Conservation (phyloP, 352 stramenopile genomes). For the Phytopythium cucurbitacearum region DNA sequence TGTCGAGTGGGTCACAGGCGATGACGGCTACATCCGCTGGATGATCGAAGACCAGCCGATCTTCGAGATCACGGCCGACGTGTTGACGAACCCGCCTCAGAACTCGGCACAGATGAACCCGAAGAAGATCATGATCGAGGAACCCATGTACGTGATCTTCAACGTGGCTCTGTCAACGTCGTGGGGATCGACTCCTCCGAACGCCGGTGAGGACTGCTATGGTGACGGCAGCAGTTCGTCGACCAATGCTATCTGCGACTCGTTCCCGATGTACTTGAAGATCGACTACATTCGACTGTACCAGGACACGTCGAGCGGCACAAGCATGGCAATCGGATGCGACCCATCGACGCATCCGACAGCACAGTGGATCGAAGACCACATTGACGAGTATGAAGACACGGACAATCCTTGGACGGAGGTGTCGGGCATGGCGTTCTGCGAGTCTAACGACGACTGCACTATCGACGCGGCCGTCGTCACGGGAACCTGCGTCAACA, state of each 20-base stretch:
- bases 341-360: slow-evolving; percentile 55
- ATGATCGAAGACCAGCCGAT: slow-evolving; percentile 81
- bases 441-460: slow-evolving; percentile 37
- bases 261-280: slow-evolving; percentile 63
- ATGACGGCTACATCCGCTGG: slow-evolving; percentile 53
- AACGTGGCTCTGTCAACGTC: slow-evolving; percentile 91
- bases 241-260: slow-evolving; percentile 42
- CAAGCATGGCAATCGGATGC: slow-evolving; percentile 40
- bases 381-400: slow-evolving; percentile 57
- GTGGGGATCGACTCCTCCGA: slow-evolving; percentile 67
- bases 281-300: slow-evolving; percentile 74
- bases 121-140: too few species aligned
- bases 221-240: slow-evolving; percentile 25
- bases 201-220: slow-evolving; percentile 37
- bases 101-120: slow-evolving; percentile 12
- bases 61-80: slow-evolving; percentile 78
- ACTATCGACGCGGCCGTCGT: slow-evolving; percentile 16
- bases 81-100: slow-evolving; percentile 46
- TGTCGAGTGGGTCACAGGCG: slow-evolving; percentile 63
- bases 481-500: slow-evolving; percentile 20
- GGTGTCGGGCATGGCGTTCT: slow-evolving; percentile 37
- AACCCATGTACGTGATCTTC: slow-evolving; percentile 55
- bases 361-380: slow-evolving; percentile 61
- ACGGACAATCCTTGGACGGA: slow-evolving; percentile 27
- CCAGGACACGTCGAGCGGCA: slow-evolving; percentile 28